Evolutionary conservation across 257 asterid genomes (phyloP), one percentile per base, ranked within the genome.

Genomic region (Rubia yunnanensis): DNA sequence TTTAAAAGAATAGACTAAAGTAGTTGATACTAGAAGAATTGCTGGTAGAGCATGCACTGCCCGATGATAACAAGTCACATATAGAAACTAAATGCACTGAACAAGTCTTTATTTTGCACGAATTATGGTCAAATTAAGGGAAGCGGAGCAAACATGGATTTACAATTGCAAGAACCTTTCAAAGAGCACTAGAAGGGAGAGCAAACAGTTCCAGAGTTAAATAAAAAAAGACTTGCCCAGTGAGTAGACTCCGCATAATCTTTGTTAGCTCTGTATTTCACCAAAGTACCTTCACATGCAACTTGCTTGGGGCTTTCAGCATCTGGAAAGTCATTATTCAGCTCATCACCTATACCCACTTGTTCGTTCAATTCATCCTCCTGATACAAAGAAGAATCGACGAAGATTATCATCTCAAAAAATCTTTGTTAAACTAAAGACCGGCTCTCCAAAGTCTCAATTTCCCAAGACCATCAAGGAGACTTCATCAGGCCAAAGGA

Each of bases 261-360:
- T 70, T 77, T 85, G 72, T 83, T 89, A 65, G 88, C 83, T 67
- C 82, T 79, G 85, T 81, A 70, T 65, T 75, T 74, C 68, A 75
- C 74, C 80, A 86, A 62, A 30, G 88, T 77, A 76, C 79, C 88
- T 70, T 78, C 83, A 65, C 71, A 67, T 36, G 72, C 78, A 69
- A 63, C 65, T 70, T 70, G 81, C 72, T 81, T 85, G 54, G 74
- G 62, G 65, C 67, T 76, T 70, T 78, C 83, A 48, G 80, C 79
- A 79, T 79, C 79, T 49, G 59, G 64, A 58, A 78, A 27, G 56
- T 83, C 76, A 52, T 70, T 81, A 78, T 79, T 89, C 63, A 77
- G 78, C 78, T 81, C 75, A 74, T 71, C 66, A 28, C 65, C 52
- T 22, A 76, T 57, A 65, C 63, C 76, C 63, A 38, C 73, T 55